These are phyloP conservation scores for Suillus americanus DNA, from an alignment of 768 basidiomycete genomes.

Conservation along the genomic window DNA sequence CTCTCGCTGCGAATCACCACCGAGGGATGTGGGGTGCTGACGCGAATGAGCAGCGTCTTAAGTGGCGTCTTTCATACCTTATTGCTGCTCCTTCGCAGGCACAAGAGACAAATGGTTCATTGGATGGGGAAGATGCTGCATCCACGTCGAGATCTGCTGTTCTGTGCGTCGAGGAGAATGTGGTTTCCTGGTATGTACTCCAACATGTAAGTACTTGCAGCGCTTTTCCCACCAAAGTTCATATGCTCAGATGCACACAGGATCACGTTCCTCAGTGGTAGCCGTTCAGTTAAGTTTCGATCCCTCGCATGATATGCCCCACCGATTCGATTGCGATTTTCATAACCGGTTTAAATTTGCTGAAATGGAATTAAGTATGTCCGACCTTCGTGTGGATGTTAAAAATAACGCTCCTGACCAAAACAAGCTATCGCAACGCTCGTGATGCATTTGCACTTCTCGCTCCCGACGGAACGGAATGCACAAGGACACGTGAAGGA, in stretches of 20 bases:
- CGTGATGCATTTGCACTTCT: constrained; percentile 17
- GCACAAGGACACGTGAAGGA: constrained; percentile 18
- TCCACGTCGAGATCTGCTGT: background rate
- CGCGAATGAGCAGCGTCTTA: constrained; percentile 49
- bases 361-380: background rate
- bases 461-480: constrained; percentile 12
- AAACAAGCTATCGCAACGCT: background rate
- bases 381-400: background rate
- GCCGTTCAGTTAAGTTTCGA: background rate
- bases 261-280: background rate
- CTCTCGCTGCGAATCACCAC: background rate
- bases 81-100: constrained; percentile 24
- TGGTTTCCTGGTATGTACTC: constrained; percentile 9
- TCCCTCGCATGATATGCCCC: background rate
- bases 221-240: background rate
- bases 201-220: background rate
- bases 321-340: background rate
- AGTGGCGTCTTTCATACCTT: constrained; percentile 45
- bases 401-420: background rate
- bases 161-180: constrained; percentile 10
- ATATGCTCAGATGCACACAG: background rate
- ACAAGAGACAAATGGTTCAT: background rate
- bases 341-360: background rate
- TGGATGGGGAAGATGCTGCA: constrained; percentile 20
- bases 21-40: constrained; percentile 23